Evolutionary conservation across 345 rosid genomes (phyloP).

Genomic region (Gossypium australe): DNA sequence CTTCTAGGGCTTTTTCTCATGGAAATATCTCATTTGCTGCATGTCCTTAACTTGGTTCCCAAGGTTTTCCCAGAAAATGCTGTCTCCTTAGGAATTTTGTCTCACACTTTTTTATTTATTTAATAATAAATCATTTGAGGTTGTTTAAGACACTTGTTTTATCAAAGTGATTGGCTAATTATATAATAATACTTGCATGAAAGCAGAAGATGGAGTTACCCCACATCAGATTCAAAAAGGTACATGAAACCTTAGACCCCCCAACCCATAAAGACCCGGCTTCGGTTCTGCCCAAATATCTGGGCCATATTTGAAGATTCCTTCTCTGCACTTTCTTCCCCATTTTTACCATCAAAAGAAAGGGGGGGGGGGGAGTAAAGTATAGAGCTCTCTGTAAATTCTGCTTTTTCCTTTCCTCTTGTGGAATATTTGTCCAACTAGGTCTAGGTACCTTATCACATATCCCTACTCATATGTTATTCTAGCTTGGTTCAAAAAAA

Average conservation of each 20-base stretch:
- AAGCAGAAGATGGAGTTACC: background rate
- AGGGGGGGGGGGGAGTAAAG: too few relatives aligned
- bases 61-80: conserved; percentile 11
- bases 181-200: background rate
- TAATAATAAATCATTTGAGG: background rate
- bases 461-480: too few relatives aligned
- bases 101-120: background rate
- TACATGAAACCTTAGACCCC: background rate
- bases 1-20: background rate
- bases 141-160: background rate
- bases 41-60: conserved; percentile 22
- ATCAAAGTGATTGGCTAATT: background rate
- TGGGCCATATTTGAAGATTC: background rate
- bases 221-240: background rate
- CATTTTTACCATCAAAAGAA: background rate
- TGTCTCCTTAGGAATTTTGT: background rate
- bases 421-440: background rate
- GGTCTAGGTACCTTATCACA: too few relatives aligned
- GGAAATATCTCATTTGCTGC: background rate
- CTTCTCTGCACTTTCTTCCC: background rate
- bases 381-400: background rate
- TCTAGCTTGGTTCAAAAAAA: too few relatives aligned
- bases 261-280: background rate
- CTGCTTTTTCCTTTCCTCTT: background rate
- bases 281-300: background rate